A percentile compares a stretch with the other conserved stretches of the same genome.
Conservation (phyloP, 2,329 filamentous ascomycete genomes). For the Coleophoma eucalyptorum region DNA sequence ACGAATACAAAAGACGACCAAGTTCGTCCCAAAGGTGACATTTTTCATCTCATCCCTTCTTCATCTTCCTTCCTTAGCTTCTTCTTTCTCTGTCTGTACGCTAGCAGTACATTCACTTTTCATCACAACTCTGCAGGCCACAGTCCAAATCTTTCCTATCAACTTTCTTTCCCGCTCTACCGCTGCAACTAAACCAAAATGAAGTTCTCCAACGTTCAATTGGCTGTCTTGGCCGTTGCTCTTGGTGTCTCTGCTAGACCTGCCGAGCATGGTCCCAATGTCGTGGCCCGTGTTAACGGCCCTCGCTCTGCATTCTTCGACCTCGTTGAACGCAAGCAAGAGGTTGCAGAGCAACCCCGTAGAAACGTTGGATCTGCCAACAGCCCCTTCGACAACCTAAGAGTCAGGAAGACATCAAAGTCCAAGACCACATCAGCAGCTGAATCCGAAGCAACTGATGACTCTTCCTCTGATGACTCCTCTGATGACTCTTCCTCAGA, state of each 20-base stretch:
- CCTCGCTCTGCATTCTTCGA: neutral
- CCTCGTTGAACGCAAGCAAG: neutral
- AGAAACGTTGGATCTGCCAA: no score
- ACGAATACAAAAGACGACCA: no score
- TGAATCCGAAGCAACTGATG: neutral
- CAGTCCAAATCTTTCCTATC: neutral
- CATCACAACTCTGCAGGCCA: neutral
- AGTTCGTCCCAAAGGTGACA: no score
- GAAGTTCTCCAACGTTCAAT: conserved; percentile 1
- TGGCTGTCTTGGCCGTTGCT: conserved; percentile 1
- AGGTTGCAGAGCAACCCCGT: no score
- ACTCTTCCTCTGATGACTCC: neutral
- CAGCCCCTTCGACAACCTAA: neutral
- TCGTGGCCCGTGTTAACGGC: neutral
- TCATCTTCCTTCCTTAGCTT: neutral
- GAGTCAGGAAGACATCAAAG: neutral
- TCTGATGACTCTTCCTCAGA: neutral
- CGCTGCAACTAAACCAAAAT: neutral
- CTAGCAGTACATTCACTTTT: neutral
- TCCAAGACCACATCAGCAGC: neutral
- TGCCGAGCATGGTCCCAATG: no score
- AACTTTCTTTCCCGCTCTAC: neutral
- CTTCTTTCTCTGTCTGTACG: neutral
- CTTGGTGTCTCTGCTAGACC: neutral
- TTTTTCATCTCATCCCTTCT: neutral